A percentile compares a stretch with the other conserved stretches of the same genome.
Conservation (phyloP, 2,329 filamentous ascomycete genomes). For the Aspergillus vadensis region DNA sequence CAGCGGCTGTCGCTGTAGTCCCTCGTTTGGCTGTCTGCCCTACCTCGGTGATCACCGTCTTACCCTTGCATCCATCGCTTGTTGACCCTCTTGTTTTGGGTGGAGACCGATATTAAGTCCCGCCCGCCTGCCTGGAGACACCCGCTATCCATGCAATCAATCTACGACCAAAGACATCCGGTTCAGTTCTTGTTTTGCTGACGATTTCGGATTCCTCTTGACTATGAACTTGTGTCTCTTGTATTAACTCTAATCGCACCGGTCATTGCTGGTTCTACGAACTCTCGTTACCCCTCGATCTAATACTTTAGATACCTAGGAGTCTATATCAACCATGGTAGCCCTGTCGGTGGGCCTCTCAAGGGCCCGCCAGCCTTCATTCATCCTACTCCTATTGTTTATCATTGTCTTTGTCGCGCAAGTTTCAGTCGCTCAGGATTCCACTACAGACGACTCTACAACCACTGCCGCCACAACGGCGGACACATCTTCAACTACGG, state of each 20-base stretch:
- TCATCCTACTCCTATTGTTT: conserved; percentile 23
- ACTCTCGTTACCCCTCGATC: not conserved
- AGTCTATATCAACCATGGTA: conserved; percentile 16
- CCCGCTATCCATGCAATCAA: not conserved
- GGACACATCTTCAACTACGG: conserved; percentile 19
- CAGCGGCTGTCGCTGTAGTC: not conserved
- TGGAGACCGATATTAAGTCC: conserved; percentile 4
- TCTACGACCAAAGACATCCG: not conserved
- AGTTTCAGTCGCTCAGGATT: conserved; percentile 20
- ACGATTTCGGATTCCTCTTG: not conserved
- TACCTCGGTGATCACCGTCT: not conserved
- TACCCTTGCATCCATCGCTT: not conserved
- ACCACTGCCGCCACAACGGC: conserved; percentile 14
- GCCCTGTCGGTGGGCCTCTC: conserved; percentile 16
- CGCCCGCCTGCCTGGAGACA: conserved; percentile 3
- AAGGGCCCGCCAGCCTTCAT: conserved; percentile 17
- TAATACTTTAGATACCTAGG: not conserved
- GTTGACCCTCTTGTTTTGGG: conserved; percentile 5
- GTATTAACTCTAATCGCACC: not conserved
- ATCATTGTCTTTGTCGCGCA: conserved; percentile 19
- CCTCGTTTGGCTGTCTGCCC: not conserved
- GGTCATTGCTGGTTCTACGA: not conserved
- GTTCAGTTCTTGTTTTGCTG: not conserved
- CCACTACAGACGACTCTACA: not conserved
- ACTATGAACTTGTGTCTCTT: not conserved